A percentile compares a stretch with the other conserved stretches of the same genome.
These are phyloP conservation scores for Neodidymelliopsis sp. DNA, from an alignment of 2,329 filamentous ascomycete species.

Conservation along the genomic window DNA sequence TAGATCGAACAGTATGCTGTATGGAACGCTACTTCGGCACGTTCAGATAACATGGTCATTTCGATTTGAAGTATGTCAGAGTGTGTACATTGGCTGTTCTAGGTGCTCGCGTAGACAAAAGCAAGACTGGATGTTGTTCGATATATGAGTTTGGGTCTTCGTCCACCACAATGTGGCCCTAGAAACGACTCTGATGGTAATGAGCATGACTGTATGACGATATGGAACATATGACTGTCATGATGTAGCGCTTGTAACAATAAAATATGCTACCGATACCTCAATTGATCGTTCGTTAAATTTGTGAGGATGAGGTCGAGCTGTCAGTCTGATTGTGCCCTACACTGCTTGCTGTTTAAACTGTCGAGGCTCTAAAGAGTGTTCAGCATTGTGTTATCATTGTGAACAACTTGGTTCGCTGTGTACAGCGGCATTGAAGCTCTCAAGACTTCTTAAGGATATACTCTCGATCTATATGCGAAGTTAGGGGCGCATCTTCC, in stretches of 20 bases:
- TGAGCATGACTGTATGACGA: conserved; percentile 13
- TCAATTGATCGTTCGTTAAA: background rate
- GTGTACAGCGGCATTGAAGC: background rate
- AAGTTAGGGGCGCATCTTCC: no score
- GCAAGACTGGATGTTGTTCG: background rate
- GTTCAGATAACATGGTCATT: background rate
- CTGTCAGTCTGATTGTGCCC: no score
- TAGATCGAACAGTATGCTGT: background rate
- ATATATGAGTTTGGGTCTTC: no score
- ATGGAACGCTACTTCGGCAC: background rate
- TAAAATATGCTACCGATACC: conserved; percentile 2
- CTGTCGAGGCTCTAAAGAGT: no score
- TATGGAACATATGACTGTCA: conserved; percentile 15
- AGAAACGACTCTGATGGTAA: background rate
- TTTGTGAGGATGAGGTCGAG: no score
- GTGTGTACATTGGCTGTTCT: background rate
- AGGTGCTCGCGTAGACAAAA: conserved; percentile 6
- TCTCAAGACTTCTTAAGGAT: no score
- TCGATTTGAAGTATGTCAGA: background rate
- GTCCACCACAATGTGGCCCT: no score
- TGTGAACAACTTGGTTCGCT: background rate
- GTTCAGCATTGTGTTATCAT: background rate
- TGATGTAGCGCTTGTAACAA: conserved; percentile 15
- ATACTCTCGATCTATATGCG: no score
- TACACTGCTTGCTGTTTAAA: no score